Base-by-base conservation (phyloP, 176 grass and related monocot species). In the Musa beccarii region DNA sequence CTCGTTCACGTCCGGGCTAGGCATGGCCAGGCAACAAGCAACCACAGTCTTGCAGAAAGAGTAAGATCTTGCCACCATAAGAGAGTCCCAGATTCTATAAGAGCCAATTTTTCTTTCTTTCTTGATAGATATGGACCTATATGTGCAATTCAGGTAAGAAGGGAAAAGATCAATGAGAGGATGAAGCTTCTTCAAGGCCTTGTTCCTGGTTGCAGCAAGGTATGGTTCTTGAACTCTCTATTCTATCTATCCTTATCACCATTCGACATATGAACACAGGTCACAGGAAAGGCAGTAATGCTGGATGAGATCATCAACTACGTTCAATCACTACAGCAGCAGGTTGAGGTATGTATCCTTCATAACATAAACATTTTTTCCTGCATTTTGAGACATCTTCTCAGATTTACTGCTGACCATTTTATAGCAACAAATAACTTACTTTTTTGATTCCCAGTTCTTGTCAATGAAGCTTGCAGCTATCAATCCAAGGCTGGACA, bases 191-290 rank as follows among this genome's bases (percentile, higher is more conserved):
- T 93, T 80, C 87, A 93, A 80, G 87, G 89, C 59, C 85, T 93
- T 87, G 90, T 93, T 77, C 90, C 90, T 84, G 87, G 90, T 83
- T 93, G 90, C 82, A 89, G n/a, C 57, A 93, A 89, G 85, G 90
- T 89, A 84, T 69, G 80, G 28, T 71, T 76, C 51, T 63, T 50
- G 26, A n/a, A n/a, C 70, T 53, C 17, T 17, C 20, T 23, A 21
- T 63, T 70, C 23, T 22, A 67, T 55, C 10, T 68, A 11, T 63
- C 51, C 16, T 28, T 90, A 26, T 52, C 64, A 43, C 64, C 74
- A 21, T 51, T 43, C 51, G 13, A 68, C 51, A 56, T 62, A 20
- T 59, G 25, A 77, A n/a, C 76, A 29, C 66, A 93, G 90, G 87
- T 93, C 50, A 93, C 83, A 11, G 89, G 89, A 77, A 92, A 92